These are phyloP conservation scores for Mycena rebaudengoi DNA, from an alignment of 768 basidiomycete species.

Conservation along the genomic window DNA sequence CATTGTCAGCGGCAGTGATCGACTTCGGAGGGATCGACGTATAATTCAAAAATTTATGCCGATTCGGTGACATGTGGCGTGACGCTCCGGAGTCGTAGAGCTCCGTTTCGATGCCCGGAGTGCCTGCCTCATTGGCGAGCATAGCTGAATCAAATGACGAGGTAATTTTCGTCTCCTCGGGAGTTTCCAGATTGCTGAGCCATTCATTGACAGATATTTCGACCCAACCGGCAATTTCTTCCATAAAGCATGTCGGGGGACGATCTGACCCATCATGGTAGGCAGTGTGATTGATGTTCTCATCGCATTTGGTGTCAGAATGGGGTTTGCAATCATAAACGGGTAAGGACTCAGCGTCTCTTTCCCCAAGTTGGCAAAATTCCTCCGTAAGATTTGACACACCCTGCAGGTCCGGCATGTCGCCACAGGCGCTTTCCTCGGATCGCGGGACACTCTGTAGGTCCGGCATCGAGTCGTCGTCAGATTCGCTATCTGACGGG, in stretches of 20 bases:
- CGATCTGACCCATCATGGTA: not conserved
- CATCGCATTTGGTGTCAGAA: not conserved
- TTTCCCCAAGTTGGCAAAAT: not conserved
- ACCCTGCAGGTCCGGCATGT: constrained; percentile 8
- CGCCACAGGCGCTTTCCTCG: not conserved
- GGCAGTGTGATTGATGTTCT: too few relatives aligned
- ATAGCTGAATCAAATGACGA: not conserved
- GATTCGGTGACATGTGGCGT: constrained; percentile 23
- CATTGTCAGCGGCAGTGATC: constrained; percentile 24
- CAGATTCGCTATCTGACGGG: not conserved
- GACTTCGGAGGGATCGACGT: constrained; percentile 5
- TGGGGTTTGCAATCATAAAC: not conserved
- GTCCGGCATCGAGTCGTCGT: not conserved
- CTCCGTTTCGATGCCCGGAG: constrained; percentile 3
- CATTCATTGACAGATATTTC: not conserved
- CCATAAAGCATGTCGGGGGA: not conserved
- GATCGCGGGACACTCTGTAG: not conserved
- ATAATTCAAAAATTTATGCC: constrained; percentile 25
- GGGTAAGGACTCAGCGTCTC: constrained; percentile 5
- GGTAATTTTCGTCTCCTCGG: not conserved
- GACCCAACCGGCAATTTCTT: too few relatives aligned
- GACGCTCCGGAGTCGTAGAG: constrained; percentile 30
- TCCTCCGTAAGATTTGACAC: constrained; percentile 7
- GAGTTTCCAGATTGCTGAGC: not conserved
- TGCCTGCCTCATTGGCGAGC: too few relatives aligned